These are phyloP conservation scores for Rauvolfia tetraphylla DNA, from an alignment of 257 asterid genomes.

Conservation along the genomic window DNA sequence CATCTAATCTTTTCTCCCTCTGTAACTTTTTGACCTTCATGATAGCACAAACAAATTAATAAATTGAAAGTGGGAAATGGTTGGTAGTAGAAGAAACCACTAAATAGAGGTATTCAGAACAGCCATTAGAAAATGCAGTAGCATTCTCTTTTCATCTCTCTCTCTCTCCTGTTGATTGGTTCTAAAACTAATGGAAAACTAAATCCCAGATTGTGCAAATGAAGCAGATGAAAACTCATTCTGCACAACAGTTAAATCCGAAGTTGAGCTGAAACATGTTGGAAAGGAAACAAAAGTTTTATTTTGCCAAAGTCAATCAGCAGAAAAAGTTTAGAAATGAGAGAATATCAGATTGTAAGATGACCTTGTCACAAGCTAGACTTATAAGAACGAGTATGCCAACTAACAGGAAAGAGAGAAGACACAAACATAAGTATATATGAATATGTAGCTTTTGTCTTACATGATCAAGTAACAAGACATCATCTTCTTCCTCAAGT, in stretches of 20 bases:
- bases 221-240: neutral
- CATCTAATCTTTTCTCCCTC: slow-evolving; percentile 67
- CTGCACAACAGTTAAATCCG: neutral
- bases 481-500: slow-evolving; percentile 96
- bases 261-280: too few species aligned
- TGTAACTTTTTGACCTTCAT: slow-evolving; percentile 78
- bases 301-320: neutral
- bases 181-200: neutral
- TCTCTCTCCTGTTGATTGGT: neutral
- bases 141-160: neutral
- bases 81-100: neutral
- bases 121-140: neutral
- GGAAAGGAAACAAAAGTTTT: too few species aligned
- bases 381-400: too few species aligned
- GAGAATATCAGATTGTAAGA: neutral
- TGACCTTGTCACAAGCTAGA: neutral
- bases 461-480: slow-evolving; percentile 88
- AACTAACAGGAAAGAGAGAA: neutral
- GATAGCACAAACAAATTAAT: neutral
- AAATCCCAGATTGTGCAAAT: neutral
- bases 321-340: neutral
- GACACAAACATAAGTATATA: neutral
- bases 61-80: neutral
- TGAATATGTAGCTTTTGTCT: slow-evolving; percentile 22
- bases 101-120: neutral